Evolutionary conservation across 2,329 filamentous ascomycete genomes (phyloP), one percentile per base, ranked within the genome.

Genomic region (Thermothelomyces thermophilus): DNA sequence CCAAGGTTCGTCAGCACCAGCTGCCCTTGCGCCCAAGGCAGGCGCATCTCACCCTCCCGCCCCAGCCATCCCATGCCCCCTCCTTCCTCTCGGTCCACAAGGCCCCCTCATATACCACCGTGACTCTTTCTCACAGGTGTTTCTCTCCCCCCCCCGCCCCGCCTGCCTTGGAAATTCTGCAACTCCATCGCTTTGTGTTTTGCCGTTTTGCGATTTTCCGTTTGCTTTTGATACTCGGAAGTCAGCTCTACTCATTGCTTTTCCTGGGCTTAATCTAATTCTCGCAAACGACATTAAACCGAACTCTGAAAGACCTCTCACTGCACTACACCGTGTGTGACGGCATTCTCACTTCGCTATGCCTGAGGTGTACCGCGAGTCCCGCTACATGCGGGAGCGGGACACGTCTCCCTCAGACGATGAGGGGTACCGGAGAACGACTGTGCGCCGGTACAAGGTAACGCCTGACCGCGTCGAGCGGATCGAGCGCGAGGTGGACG

Each of bases 391-490:
- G 50, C 61, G 60, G 55, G 61, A 62, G 53, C 63, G 61, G 41
- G 63, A 67, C 53, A 58, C 61, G 46, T 62, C 61, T 39, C 62
- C 64, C 24, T 69, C 64, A 13, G 71, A 73, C 53, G 74, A 76
- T 48, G 73, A 76, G 28, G 58, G 60, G 20, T 72, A 71, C 63
- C 68, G 66, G 58, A 68, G 64, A 52, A 71, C 73, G 5, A 76
- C 72, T n/a, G 69, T 77, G 47, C 73, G 71, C 53, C 71, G 75
- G 48, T 78, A 78, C 68, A 77, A 77, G 61, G 73, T 77, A 24
- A 63, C 64, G 8, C 68, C 70, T 10, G 65, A 62, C 46, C 67
- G 68, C 46, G 63, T 66, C 41, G 72, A 73, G 52, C 67, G 66
- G 8, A 65, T 69, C 49, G 66, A 66, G 31, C 64, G 58, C 46